Base-by-base conservation (phyloP, 2,329 filamentous ascomycete species). In the Corinectria fuckeliana region DNA sequence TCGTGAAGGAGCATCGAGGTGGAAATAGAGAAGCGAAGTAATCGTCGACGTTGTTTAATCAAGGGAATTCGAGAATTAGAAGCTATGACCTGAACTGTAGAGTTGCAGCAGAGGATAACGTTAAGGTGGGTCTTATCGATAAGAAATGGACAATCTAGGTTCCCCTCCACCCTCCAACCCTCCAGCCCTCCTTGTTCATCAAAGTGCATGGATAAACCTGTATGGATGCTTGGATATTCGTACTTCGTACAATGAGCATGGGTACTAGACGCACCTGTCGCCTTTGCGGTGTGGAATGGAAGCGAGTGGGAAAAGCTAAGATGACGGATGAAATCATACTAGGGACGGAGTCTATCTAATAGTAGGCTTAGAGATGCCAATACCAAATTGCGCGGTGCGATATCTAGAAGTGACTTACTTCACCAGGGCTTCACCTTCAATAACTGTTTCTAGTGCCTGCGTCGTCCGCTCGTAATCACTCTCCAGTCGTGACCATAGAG, bases 51-150 rank as follows among this genome's bases (percentile, higher is more conserved):
- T 32, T 20, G 25, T 39, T 20, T 14, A 34, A 49, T 48, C n/a
- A 25, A 30, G 28, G 14, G 26, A 28, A 44, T 18, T 26, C 18
- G 14, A 16, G 18, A 36, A n/a, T 23, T 34, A 25, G 23, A 26
- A 57, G 54, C 54, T 50, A 30, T 42, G 54, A 57, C 54, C 47
- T 38, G 20, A 56, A 45, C 21, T 20, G 18, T 38, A 32, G 51
- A 47, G 39, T 39, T 48, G 48, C 30, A 20, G 41, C 41, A 14
- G 53, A 16, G 41, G 34, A 9, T 39, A n/a, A n/a, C n/a, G n/a
- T 56, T 18, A 23, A 16, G 10, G 56, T 53, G 56, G 56, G 49
- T 53, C 56, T 54, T 54, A 58, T 58, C 50, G 56, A 58, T 58
- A 58, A 58, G 36, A 21, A 16, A 23, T 11, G 10, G 41, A 20